Evolutionary conservation across 805 yeast species (phyloP), one percentile per base, ranked within the genome.

Genomic region (Lachancea thermotolerans): DNA sequence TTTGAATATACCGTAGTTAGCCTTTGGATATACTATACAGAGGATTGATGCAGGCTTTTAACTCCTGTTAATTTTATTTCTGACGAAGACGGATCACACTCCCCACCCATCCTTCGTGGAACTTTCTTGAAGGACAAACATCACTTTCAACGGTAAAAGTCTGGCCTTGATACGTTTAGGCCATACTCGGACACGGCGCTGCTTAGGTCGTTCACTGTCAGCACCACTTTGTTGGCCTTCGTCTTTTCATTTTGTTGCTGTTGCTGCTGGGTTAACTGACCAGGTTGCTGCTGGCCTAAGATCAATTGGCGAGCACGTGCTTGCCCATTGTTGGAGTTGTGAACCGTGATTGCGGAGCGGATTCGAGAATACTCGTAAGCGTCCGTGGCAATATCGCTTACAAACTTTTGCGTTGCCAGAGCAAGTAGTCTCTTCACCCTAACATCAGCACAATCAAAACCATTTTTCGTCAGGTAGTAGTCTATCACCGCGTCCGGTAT

Each of bases 401-500:
- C 77, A 62, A 93, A 93, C 60, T 93, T 93, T 59, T 95, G 99
- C 0, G 99, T 93, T 1, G 99, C 98, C 46, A 93, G 70, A 0
- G 98, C 97, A 40, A 93, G 70, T 32, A 93, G 69, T 44, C 98
- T 73, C 63, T 89, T 90, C 46, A 85, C 79, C 47, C 89, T 75
- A 11, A 78, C 68, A 60, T 91, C 95, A 34, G 82, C 73, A 25
- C 93, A 79, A 47, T 82, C 83, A 56, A 93, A 81, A 34, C 97
- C 97, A 50, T 88, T 83, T 57, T 83, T 82, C 18, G 87, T 78
- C 42, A 91, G 67, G 57, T 91, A 93, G 62, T 89, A 93, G 59
- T 91, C 97, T 0, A 96, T 85, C 10, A 93, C 97, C 0, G 95
- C 90, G 61, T 93, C 98, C 0, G 99, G 99, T 35, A 93, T 93